Evolutionary conservation across 306 rosid species (phyloP).

Genomic region (Cercis canadensis): DNA sequence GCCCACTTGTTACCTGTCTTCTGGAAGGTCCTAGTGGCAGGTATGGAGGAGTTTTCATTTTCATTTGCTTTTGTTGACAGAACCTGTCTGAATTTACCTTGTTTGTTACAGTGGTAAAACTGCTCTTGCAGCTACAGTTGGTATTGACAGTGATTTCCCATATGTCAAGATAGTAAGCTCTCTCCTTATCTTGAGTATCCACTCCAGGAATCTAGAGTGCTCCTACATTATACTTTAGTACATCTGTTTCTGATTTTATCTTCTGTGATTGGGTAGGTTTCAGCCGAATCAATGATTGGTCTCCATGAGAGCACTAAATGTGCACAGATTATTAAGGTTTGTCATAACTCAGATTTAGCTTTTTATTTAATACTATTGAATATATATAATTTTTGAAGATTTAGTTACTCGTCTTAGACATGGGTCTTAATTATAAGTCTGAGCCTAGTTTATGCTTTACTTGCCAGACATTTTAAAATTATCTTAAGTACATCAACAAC

Average conservation of each 20-base stretch:
- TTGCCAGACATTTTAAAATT: slow-evolving; percentile 5
- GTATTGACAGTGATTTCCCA: slow-evolving; percentile 95
- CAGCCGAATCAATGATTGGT: slow-evolving; percentile 95
- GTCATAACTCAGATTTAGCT: slow-evolving; percentile 41
- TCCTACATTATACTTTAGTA: slow-evolving; percentile 27
- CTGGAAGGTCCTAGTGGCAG: slow-evolving; percentile 97
- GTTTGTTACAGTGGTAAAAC: slow-evolving; percentile 85
- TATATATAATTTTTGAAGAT: slow-evolving; percentile 17
- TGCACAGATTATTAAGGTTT: slow-evolving; percentile 90
- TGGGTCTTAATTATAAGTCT: slow-evolving; percentile 32
- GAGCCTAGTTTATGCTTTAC: slow-evolving; percentile 32
- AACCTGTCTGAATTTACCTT: slow-evolving; percentile 44
- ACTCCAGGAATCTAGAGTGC: slow-evolving; percentile 31
- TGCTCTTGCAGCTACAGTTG: slow-evolving; percentile 93
- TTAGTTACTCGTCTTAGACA: slow-evolving; percentile 14
- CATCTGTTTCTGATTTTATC: slow-evolving; percentile 25
- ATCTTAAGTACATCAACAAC: slow-evolving; percentile 8
- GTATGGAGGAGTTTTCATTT: slow-evolving; percentile 44
- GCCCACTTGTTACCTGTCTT: slow-evolving; percentile 93
- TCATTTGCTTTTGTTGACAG: slow-evolving; percentile 34
- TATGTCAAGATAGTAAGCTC: slow-evolving; percentile 96
- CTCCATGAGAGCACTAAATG: slow-evolving; percentile 96
- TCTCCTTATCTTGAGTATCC: slow-evolving; percentile 24
- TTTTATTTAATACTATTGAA: slow-evolving; percentile 26
- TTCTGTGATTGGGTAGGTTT: slow-evolving; percentile 61